phyloP scores from a whole-genome alignment of 129 eudicot species.

The Helichrysum umbraculigerum region DNA sequence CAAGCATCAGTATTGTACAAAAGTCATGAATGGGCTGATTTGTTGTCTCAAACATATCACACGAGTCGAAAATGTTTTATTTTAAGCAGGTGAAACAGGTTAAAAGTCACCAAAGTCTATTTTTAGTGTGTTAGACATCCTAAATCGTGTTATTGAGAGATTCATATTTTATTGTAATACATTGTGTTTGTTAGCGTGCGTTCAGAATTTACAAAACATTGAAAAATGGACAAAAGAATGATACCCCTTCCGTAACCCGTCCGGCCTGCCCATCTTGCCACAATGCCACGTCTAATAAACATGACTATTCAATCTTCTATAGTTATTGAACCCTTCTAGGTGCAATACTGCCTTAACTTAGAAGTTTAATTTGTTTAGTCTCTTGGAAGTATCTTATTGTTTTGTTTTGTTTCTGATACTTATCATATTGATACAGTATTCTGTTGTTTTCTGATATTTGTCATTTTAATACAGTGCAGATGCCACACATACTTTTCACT shows the following conservation, averaged over 20 bases:
- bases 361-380: background rate
- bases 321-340: background rate
- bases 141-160: background rate
- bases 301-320: background rate
- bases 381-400: background rate
- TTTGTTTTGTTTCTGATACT: background rate
- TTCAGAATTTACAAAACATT: background rate
- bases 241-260: background rate
- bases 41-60: background rate
- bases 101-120: background rate
- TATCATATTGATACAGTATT: conserved; percentile 37
- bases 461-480: conserved; percentile 53
- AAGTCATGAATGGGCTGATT: background rate
- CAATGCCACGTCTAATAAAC: background rate
- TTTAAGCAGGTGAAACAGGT: background rate
- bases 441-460: background rate
- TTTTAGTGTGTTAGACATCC: background rate
- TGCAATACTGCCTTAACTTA: background rate
- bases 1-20: background rate
- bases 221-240: background rate
- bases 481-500: conserved; percentile 83
- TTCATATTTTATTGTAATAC: background rate
- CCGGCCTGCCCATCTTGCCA: background rate
- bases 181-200: background rate
- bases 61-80: too few relatives aligned